phyloP scores from a whole-genome alignment of 345 rosid species.

The Gossypium stocksii region DNA sequence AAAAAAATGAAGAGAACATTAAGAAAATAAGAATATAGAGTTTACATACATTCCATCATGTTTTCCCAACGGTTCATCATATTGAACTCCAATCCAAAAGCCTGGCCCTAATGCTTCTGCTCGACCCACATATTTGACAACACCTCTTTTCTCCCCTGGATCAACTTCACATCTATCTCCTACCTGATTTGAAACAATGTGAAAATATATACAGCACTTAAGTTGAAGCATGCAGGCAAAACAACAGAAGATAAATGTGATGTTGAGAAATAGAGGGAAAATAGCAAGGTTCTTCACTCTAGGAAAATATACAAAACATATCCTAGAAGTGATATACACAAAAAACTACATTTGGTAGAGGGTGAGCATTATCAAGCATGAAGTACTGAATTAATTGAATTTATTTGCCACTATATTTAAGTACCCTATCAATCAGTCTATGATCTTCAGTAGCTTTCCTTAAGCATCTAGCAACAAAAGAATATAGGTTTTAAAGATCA shows the following conservation, averaged over 20 bases:
- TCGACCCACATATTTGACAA: constrained; percentile 4
- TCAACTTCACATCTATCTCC: constrained; percentile 8
- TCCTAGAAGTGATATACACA: background rate
- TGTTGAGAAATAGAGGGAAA: background rate
- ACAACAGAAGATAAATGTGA: background rate
- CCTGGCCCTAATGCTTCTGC: constrained; percentile 45
- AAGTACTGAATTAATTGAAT: background rate
- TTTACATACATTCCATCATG: constrained; percentile 84
- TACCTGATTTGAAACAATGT: constrained; percentile 3
- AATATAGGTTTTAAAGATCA: background rate
- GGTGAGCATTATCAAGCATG: background rate
- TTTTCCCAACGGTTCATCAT: constrained; percentile 93
- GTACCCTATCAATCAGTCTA: background rate
- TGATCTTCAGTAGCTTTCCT: background rate
- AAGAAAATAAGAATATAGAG: constrained; percentile 7
- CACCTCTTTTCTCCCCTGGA: background rate
- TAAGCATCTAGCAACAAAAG: background rate
- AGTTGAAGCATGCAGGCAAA: constrained; percentile 14
- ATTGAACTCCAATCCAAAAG: constrained; percentile 92
- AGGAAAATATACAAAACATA: background rate
- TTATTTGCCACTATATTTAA: background rate
- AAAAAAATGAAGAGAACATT: background rate
- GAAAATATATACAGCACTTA: background rate
- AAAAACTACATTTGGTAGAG: background rate
- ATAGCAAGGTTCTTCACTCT: background rate